phyloP scores from a whole-genome alignment of 139 green algal species.

The Pleodorina starrii region DNA sequence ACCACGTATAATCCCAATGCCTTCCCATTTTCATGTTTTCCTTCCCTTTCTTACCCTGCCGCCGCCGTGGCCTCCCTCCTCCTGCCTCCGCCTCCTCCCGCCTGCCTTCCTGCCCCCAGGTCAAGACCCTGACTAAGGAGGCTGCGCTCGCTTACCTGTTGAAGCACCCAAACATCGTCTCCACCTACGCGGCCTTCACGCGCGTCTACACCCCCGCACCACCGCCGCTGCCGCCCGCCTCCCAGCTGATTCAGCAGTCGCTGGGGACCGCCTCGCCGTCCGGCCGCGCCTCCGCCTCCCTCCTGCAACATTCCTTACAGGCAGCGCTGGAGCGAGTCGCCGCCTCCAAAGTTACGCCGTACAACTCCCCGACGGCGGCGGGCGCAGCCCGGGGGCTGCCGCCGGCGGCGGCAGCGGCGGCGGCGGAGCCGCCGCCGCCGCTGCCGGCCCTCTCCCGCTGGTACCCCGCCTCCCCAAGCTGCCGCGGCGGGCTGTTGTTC shows the following conservation, averaged over 20 bases:
- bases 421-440: background rate
- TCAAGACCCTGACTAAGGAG: slow-evolving; percentile 30
- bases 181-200: slow-evolving; percentile 44
- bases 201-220: background rate
- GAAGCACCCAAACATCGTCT: slow-evolving; percentile 42
- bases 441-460: no score
- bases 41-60: no score
- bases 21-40: no score
- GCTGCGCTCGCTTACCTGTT: slow-evolving; percentile 36
- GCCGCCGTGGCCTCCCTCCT: no score
- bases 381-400: background rate
- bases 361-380: background rate
- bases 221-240: background rate
- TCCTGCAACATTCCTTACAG: no score
- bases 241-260: no score
- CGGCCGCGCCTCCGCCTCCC: no score
- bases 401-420: background rate
- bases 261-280: no score
- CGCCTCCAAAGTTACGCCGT: background rate
- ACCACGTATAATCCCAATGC: no score
- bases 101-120: background rate
- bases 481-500: background rate
- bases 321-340: background rate
- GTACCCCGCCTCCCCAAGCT: background rate
- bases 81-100: no score